These are phyloP conservation scores for Fistulifera pelliculosa DNA, from an alignment of 108 stramenopile genomes.

Conservation along the genomic window DNA sequence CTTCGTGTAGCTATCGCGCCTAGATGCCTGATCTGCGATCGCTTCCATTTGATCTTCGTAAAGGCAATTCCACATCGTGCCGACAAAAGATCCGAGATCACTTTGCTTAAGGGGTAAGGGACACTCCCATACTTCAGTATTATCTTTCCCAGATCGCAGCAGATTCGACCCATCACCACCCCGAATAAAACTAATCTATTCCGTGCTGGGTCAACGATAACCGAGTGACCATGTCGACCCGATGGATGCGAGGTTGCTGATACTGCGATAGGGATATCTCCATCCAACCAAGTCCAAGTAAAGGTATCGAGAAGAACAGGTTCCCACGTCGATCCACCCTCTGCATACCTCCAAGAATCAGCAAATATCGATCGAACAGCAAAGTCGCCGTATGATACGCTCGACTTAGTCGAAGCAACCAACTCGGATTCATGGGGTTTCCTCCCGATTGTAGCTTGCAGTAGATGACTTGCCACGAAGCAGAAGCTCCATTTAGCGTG, in stretches of 20 bases:
- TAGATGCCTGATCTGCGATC: too few relatives aligned
- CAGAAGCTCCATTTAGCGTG: constrained; percentile 13
- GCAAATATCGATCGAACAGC: constrained; percentile 33
- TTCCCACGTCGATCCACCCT: constrained; percentile 23
- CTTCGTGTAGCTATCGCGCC: too few relatives aligned
- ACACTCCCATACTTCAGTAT: constrained; percentile 49
- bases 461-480: not conserved
- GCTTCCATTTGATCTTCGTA: not conserved
- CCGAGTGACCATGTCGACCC: constrained; percentile 54
- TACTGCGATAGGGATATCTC: not conserved
- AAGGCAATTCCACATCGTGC: constrained; percentile 4
- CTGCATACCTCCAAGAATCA: constrained; percentile 53
- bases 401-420: constrained; percentile 10
- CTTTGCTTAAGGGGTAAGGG: constrained; percentile 8
- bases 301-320: constrained; percentile 41
- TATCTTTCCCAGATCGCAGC: constrained; percentile 42
- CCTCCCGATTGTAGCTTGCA: not conserved
- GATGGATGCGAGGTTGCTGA: constrained; percentile 10
- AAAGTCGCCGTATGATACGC: constrained; percentile 62
- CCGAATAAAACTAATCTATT: constrained; percentile 54
- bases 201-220: constrained; percentile 32
- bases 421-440: not conserved
- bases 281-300: constrained; percentile 44
- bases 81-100: too few relatives aligned
- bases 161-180: constrained; percentile 48